Evolutionary conservation across 2,329 filamentous ascomycete genomes (phyloP), one percentile per base, ranked within the genome.

Genomic region (Talaromyces sp.): DNA sequence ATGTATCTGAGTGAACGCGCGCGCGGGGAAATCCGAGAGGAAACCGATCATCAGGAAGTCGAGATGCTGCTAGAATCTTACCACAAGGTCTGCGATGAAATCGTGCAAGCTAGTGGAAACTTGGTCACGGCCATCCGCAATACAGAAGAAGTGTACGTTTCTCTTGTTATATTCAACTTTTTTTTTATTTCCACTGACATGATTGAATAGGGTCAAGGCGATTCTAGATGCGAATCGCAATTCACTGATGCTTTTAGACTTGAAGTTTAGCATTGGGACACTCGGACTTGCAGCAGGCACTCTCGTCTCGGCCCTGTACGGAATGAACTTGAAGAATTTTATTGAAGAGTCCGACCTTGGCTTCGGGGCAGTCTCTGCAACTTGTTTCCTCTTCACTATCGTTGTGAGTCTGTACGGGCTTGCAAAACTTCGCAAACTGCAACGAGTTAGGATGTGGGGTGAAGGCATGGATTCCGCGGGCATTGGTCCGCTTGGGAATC

Each of bases 241-340:
- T 79, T 90, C 92, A 9, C 89, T 99, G 65, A 99, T 99, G 94
- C 83, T 99, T 19, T 84, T 97, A 32, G 94, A 97, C 65, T 87
- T 99, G 67, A 96, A 96, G 72, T 96, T 97, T 78, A 94, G 90
- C 71, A 92, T 99, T 62, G 91, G 92, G 60, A 97, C 94, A 0
- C 85, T 99, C 4, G 92, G 92, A n/a, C 86, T 97, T 54, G 93
- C 91, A 58, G 91, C 92, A 72, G 94, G 94, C 59, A 97, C 94
- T 55, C 95, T 97, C 72, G 84, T 97, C 68, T 95, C 94, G 9
- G 92, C 92, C n/a, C 86, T 99, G n/a, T 99, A 97, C 81, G 94
- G 94, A 68, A 97, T 97, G 92, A 99, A 99, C 79, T 80, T 99
- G 65, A 95, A 97, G 73, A 97, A 97, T 77, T 97, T 97, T 75